These are phyloP conservation scores for Carallia brachiata DNA, from an alignment of 345 rosid species.

Conservation along the genomic window DNA sequence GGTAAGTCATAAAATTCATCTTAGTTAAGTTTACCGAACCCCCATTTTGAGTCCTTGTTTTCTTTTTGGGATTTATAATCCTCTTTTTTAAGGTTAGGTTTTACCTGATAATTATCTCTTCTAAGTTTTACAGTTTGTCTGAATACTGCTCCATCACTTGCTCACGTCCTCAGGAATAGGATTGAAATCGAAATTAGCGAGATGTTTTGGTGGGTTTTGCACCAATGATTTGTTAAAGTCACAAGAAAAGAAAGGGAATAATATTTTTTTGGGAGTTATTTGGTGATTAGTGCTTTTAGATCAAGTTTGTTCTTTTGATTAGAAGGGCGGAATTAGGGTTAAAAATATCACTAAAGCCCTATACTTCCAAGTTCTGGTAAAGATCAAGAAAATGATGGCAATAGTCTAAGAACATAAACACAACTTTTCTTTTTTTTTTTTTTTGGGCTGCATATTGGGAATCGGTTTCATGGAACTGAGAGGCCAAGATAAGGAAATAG, in stretches of 20 bases:
- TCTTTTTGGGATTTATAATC: conserved; percentile 13
- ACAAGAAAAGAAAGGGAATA: conserved; percentile 7
- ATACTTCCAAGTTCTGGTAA: background rate
- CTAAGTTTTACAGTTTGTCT: conserved; percentile 9
- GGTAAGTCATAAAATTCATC: conserved; percentile 10
- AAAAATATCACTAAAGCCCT: conserved; percentile 8
- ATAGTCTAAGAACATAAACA: background rate
- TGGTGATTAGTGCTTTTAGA: conserved; percentile 19
- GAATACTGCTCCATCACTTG: conserved; percentile 27
- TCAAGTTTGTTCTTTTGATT: conserved; percentile 7
- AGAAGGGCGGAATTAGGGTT: conserved; percentile 28
- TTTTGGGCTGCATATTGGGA: conserved; percentile 7
- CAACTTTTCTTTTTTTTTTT: too few species aligned
- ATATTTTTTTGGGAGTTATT: conserved; percentile 10
- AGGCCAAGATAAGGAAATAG: conserved; percentile 35
- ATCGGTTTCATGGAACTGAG: conserved; percentile 37
- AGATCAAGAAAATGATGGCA: conserved; percentile 6
- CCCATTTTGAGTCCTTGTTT: conserved; percentile 15
- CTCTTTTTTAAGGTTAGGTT: background rate
- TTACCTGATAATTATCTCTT: conserved; percentile 13
- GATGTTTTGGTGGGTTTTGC: conserved; percentile 43
- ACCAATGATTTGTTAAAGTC: conserved; percentile 32
- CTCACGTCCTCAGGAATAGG: conserved; percentile 24
- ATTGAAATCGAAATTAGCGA: conserved; percentile 20
- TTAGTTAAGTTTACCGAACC: background rate